These are phyloP conservation scores for Cyberlindnera xylosilytica DNA, from an alignment of 805 yeast species.

Conservation along the genomic window DNA sequence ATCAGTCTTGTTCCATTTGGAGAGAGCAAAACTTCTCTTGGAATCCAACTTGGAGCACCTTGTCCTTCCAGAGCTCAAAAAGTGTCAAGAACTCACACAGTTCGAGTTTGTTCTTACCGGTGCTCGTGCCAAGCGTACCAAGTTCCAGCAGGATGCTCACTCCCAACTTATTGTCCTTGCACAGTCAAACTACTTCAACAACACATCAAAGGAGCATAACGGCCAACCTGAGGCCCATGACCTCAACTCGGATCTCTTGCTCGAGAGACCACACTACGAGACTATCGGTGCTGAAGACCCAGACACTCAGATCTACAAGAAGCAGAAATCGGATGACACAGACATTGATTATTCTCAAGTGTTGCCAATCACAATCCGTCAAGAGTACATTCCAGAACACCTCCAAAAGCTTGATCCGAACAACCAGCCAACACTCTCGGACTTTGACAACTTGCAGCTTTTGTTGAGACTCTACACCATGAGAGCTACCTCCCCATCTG, in stretches of 20 bases:
- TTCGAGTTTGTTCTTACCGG: conserved; percentile 75
- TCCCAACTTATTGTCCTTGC: conserved; percentile 80
- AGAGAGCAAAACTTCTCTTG: conserved; percentile 60
- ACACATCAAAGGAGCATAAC: conserved; percentile 31
- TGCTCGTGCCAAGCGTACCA: conserved; percentile 83
- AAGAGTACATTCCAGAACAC: conserved; percentile 57
- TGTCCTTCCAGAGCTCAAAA: conserved; percentile 49
- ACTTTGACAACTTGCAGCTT: conserved; percentile 71
- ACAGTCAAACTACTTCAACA: conserved; percentile 34
- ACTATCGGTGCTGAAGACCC: conserved; percentile 48
- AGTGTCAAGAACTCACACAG: conserved; percentile 56
- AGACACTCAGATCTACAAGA: conserved; percentile 37
- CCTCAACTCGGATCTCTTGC: conserved; percentile 70
- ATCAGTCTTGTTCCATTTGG: conserved; percentile 54
- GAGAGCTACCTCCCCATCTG: conserved; percentile 67
- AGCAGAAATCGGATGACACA: conserved; percentile 34
- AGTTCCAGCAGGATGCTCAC: conserved; percentile 68
- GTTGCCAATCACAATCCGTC: conserved; percentile 60
- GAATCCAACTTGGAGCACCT: conserved; percentile 64
- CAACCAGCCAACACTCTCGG: conserved; percentile 68
- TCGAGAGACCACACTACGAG: conserved; percentile 74
- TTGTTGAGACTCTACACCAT: conserved; percentile 63
- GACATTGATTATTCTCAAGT: conserved; percentile 40
- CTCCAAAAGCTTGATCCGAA: conserved; percentile 70
- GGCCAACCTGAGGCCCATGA: conserved; percentile 53